Percentiles rank a stretch among this genome's conserved stretches.
Evolutionary conservation across 768 basidiomycete species (phyloP).

Genomic region (Lactifluus piperatus): DNA sequence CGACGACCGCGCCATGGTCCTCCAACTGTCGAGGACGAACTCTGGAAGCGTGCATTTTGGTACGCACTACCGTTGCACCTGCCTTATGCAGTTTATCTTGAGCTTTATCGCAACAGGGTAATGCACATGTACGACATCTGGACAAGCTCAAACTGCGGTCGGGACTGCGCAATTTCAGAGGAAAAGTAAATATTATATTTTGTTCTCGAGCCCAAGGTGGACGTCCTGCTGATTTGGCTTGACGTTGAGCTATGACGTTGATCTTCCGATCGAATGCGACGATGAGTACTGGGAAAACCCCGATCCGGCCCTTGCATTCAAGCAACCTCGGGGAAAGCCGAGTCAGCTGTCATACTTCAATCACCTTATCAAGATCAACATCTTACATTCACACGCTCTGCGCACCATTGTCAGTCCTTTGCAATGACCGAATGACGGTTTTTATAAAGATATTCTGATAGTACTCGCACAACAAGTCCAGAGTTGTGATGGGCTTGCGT

Average conservation of each 20-base stretch:
- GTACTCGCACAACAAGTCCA: slow-evolving; percentile 20
- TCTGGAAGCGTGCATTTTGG: slow-evolving; percentile 72
- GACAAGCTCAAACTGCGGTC: slow-evolving; percentile 44
- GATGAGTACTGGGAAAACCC: slow-evolving; percentile 19
- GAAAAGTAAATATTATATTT: slow-evolving; percentile 42
- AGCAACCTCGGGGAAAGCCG: slow-evolving; percentile 54
- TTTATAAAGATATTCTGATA: slow-evolving; percentile 1
- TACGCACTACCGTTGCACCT: slow-evolving; percentile 20
- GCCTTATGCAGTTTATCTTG: background rate
- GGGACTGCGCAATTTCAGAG: slow-evolving; percentile 63
- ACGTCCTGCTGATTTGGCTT: slow-evolving; percentile 19
- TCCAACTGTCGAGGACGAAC: slow-evolving; percentile 52
- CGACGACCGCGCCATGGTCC: slow-evolving; percentile 31
- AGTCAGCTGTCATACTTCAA: slow-evolving; percentile 46
- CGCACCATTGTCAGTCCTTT: slow-evolving; percentile 44
- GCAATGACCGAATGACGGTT: background rate
- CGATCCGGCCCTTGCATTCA: slow-evolving; percentile 32
- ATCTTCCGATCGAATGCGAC: slow-evolving; percentile 17
- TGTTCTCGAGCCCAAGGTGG: background rate
- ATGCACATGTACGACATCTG: slow-evolving; percentile 40
- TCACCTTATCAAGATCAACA: slow-evolving; percentile 45
- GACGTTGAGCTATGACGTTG: slow-evolving; percentile 20
- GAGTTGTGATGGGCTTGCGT: slow-evolving; percentile 4
- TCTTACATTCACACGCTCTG: slow-evolving; percentile 54
- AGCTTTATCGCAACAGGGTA: slow-evolving; percentile 30